phyloP scores from a whole-genome alignment of 208 protist genomes.

The Trypanosoma rangeli region DNA sequence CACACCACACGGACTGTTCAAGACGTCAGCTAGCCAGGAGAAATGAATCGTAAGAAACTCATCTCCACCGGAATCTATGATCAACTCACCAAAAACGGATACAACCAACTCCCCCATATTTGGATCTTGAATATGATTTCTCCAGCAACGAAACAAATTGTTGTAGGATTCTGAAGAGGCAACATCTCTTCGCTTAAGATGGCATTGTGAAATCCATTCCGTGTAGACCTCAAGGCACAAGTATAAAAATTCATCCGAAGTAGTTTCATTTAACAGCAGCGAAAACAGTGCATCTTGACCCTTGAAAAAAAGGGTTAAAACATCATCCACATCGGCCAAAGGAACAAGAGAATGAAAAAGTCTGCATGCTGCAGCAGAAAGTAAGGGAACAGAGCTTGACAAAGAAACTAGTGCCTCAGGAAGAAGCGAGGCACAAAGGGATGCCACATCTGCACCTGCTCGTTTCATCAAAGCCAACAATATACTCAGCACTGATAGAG shows the following conservation, averaged over 20 bases:
- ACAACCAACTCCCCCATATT: constrained; percentile 57
- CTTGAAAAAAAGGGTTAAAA: constrained; percentile 1
- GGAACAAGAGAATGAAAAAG: constrained; percentile 29
- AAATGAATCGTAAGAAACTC: constrained; percentile 13
- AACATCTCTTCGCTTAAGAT: constrained; percentile 11
- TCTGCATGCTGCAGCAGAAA: constrained; percentile 34
- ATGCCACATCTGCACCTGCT: not conserved
- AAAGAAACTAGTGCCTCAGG: constrained; percentile 21
- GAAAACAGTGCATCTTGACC: constrained; percentile 30
- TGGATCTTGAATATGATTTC: constrained; percentile 57
- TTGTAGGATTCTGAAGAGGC: constrained; percentile 18
- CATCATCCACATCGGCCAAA: not conserved
- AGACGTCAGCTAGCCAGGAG: constrained; percentile 25
- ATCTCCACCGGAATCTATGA: constrained; percentile 21
- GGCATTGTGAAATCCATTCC: constrained; percentile 20
- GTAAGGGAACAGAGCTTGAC: constrained; percentile 14
- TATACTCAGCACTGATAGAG: constrained; percentile 38
- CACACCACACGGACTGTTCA: constrained; percentile 13
- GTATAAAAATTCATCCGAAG: constrained; percentile 34
- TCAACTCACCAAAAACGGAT: constrained; percentile 31
- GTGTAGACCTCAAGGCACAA: constrained; percentile 34
- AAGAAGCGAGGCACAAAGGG: constrained; percentile 10
- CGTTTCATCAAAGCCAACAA: constrained; percentile 33
- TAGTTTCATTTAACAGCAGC: constrained; percentile 20
- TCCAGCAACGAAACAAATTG: constrained; percentile 56